Conservation (phyloP, 352 stramenopile species). For the Pythium aquatile region DNA sequence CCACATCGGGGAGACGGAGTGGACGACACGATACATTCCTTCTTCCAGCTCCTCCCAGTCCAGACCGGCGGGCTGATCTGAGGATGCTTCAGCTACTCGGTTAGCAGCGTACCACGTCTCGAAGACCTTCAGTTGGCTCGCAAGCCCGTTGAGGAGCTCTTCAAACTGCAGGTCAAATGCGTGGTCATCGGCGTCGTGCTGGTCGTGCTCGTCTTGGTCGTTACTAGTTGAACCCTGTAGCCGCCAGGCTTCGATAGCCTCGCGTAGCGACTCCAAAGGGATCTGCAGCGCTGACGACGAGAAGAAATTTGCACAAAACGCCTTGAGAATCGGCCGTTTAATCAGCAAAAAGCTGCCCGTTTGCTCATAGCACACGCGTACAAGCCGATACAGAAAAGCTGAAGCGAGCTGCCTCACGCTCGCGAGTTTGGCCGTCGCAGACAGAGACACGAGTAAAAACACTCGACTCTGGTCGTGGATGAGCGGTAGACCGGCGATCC, state of each 20-base stretch:
- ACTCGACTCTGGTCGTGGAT: conserved; percentile 56
- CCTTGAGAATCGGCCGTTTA: conserved; percentile 44
- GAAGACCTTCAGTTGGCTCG: conserved; percentile 54
- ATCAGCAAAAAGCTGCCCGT: conserved; percentile 62
- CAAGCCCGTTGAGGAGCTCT: conserved; percentile 48
- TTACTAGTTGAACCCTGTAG: conserved; percentile 25
- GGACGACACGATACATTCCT: conserved; percentile 40
- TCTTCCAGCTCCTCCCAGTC: conserved; percentile 75
- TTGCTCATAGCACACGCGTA: conserved; percentile 54
- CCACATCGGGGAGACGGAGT: conserved; percentile 56
- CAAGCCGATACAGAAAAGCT: conserved; percentile 45
- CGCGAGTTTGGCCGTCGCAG: conserved; percentile 33
- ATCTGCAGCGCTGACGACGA: conserved; percentile 24
- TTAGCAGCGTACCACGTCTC: conserved; percentile 51
- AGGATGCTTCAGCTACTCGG: conserved; percentile 12
- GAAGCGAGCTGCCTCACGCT: conserved; percentile 38
- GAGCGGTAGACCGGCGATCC: conserved; percentile 43
- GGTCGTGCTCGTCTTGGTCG: conserved; percentile 8
- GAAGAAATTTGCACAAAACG: conserved; percentile 51
- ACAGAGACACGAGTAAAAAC: conserved; percentile 46
- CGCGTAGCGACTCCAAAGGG: conserved; percentile 35
- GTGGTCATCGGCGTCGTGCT: conserved; percentile 5
- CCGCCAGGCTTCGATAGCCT: conserved; percentile 58
- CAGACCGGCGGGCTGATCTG: not conserved
- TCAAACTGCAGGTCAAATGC: conserved; percentile 47